Evolutionary conservation across 2,329 filamentous ascomycete species (phyloP), one percentile per base, ranked within the genome.

Genomic region (Penicillium crustosum): DNA sequence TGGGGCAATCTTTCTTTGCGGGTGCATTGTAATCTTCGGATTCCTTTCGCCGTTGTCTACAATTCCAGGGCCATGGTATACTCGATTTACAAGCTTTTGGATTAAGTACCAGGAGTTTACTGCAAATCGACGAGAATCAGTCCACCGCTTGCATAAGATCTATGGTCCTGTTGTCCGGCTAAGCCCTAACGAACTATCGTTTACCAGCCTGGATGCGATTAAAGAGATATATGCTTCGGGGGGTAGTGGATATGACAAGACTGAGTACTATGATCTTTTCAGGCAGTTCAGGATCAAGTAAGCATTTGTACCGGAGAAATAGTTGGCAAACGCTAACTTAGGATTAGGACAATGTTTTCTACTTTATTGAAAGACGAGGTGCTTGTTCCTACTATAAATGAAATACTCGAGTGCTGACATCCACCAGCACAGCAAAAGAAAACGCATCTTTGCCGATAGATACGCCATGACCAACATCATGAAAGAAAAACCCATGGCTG

Each of bases 391-490:
- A 10, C 6, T 19, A 15, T 2, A 38, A 10, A n/a, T 1, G 6
- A 12, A 1, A 17, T 21, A 23, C 15, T 27, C n/a, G 3, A 27
- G 19, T 44, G 17, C 55, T 66, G 9, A 64, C 27, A 15, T 35
- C 8, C 17, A 29, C 8, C 50, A 88, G 83, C 87, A 90, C 67
- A 83, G 83, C 31, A 83, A 81, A 61, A 81, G 85, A 58, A 88
- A 86, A 67, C 80, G 86, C 29, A 76, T 87, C 48, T 77, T 89
- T 44, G 86, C 86, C 1, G 85, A 89, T 66, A 79, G 86, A 31
- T 90, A 90, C 69, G 84, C 87, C 31, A 89, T 89, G 72, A 85
- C 82, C 53, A 89, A 88, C 66, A 77, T 89, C 49, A 80, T 88
- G 74, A 82, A 81, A 31, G 70, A 80, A 5, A 75, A 76, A 2